Evolutionary conservation across 768 basidiomycete species (phyloP), one percentile per base, ranked within the genome.

Genomic region (Sarcomyxa edulis): DNA sequence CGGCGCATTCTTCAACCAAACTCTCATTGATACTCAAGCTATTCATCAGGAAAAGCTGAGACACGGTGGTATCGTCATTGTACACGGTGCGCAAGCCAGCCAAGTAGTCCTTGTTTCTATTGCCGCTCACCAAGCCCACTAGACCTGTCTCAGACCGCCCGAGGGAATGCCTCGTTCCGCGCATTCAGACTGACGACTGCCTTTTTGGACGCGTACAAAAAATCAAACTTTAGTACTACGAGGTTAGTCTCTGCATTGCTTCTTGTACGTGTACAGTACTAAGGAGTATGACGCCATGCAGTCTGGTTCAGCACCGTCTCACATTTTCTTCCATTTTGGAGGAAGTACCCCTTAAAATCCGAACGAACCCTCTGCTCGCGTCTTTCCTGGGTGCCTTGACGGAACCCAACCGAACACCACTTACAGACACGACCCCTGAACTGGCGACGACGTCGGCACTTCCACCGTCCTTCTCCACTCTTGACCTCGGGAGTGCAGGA

Each of bases 261-360:
- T 32, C 26, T 44, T 44, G 38, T 23, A 33, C 34, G 20, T 27
- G 16, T 35, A 32, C 29, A 34, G 39, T 37, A 48, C 45, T 47
- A 36, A 45, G 35, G 34, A 53, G 24, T 51, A 42, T 43, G 51
- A 49, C 37, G 32, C 21, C 12, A 33, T 37, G 24, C 47, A 95
- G 93, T 52, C 64, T 95, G 51, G 79, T 81, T 48, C 78, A 72
- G 54, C 84, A 87, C 61, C 77, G 80, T 32, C 63, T 96, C 40
- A 93, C 86, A 21, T 91, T 93, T 59, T 82, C 86, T 35, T 80
- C 80, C 30, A 83, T 95, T 48, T 71, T 96, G 14, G 81, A 88
- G 55, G 86, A 94, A 62, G 72, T 94, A 20, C 88, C 91, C 26
- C 61, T 95, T 46, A 82, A 79, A 66, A 72, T 94, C 57, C 82